phyloP scores from a whole-genome alignment of 2,329 filamentous ascomycete species.

The Fusarium gaditjirri region DNA sequence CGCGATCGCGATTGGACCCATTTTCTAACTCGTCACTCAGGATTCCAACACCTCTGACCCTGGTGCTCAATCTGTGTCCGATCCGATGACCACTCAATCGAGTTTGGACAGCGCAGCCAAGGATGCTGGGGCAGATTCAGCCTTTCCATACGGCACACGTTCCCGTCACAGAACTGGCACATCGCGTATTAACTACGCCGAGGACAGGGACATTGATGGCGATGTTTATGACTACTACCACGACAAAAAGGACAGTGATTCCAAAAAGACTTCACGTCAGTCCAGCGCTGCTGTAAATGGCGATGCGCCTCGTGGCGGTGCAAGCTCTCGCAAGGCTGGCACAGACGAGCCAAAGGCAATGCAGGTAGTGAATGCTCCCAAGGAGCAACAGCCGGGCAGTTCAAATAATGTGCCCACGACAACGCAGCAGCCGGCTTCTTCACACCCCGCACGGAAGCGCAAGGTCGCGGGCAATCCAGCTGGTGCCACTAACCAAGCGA shows the following conservation, averaged over 20 bases:
- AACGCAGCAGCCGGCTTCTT: slow-evolving; percentile 61
- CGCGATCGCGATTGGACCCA: slow-evolving; percentile 36
- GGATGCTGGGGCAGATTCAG: slow-evolving; percentile 61
- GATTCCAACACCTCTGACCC: slow-evolving; percentile 50
- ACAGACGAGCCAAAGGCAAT: slow-evolving; percentile 54
- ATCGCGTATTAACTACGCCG: slow-evolving; percentile 91
- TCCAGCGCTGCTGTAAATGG: slow-evolving; percentile 53
- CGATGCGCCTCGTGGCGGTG: slow-evolving; percentile 48
- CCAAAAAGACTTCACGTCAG: slow-evolving; percentile 66
- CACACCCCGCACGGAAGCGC: slow-evolving; percentile 78
- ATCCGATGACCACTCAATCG: slow-evolving; percentile 60
- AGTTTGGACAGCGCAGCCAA: slow-evolving; percentile 60
- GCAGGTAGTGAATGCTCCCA: slow-evolving; percentile 50
- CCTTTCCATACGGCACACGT: slow-evolving; percentile 88
- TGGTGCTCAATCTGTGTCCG: slow-evolving; percentile 48
- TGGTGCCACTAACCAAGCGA: slow-evolving; percentile 38
- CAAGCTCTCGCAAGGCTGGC: slow-evolving; percentile 55
- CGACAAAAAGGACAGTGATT: slow-evolving; percentile 65
- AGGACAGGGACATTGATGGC: slow-evolving; percentile 89
- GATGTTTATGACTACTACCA: slow-evolving; percentile 79
- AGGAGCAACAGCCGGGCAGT: slow-evolving; percentile 47
- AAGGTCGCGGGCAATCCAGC: slow-evolving; percentile 70
- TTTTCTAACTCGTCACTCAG: slow-evolving; percentile 44
- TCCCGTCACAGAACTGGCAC: slow-evolving; percentile 87
- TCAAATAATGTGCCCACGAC: slow-evolving; percentile 48